phyloP scores from a whole-genome alignment of 1,284 basidiomycete genomes.

The Leccinum solheimii region DNA sequence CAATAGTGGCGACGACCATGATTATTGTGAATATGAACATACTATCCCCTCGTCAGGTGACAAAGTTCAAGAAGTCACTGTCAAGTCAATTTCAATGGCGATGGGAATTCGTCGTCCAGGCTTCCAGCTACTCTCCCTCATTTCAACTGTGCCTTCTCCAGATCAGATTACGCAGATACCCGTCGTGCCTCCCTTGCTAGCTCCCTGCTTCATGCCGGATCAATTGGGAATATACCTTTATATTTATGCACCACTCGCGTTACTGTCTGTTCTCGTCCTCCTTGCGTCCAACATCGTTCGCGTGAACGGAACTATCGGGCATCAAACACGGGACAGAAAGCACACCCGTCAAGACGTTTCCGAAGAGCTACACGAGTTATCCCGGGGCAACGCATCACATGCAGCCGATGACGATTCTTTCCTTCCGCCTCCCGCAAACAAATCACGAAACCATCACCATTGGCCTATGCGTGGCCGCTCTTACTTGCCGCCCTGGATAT shows the following conservation, averaged over 20 bases:
- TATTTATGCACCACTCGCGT: slow-evolving; percentile 53
- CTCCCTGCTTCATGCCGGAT: slow-evolving; percentile 69
- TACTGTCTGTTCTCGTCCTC: slow-evolving; percentile 45
- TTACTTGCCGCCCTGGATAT: slow-evolving; percentile 23
- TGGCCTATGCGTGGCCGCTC: slow-evolving; percentile 14
- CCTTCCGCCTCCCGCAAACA: slow-evolving; percentile 21
- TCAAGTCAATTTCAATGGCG: slow-evolving; percentile 83
- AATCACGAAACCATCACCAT: slow-evolving; percentile 10
- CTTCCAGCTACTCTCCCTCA: slow-evolving; percentile 81
- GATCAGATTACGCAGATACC: slow-evolving; percentile 32
- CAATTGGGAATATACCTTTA: slow-evolving; percentile 60
- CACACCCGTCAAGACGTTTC: slow-evolving; percentile 10
- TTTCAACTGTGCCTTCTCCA: slow-evolving; percentile 41
- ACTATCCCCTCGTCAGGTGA: slow-evolving; percentile 32
- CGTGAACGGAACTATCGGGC: slow-evolving; percentile 10
- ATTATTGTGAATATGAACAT: slow-evolving; percentile 81
- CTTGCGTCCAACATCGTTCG: slow-evolving; percentile 36
- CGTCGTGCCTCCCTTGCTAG: slow-evolving; percentile 37
- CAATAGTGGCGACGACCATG: slow-evolving; percentile 81
- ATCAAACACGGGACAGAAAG: slow-evolving; percentile 9
- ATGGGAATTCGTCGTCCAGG: slow-evolving; percentile 77
- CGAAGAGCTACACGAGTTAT: slow-evolving; percentile 14
- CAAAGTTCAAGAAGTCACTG: slow-evolving; percentile 66
- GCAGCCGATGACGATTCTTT: slow-evolving; percentile 8
- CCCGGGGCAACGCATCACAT: slow-evolving; percentile 6